Evolutionary conservation across 1,139 yeast genomes (phyloP), one percentile per base, ranked within the genome.

Genomic region (Torulaspora pretoriensis): DNA sequence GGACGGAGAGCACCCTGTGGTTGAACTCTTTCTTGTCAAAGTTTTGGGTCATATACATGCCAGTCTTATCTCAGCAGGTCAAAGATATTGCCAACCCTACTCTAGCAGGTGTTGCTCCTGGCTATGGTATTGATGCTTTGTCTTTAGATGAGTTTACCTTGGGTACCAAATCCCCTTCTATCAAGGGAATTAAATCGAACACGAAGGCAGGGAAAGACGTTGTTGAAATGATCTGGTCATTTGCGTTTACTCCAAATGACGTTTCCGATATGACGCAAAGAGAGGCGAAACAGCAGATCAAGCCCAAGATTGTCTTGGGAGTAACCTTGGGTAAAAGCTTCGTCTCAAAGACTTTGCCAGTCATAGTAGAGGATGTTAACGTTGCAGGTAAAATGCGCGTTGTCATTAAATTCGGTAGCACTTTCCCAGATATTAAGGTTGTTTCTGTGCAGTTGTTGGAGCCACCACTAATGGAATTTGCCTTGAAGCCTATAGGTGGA

Each of bases 31-130:
- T 85, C 57, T 65, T 84, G 63, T 81, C 81, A 40, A 85, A 84
- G 63, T 83, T 85, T 59, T 85, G 95, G 95, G 85, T 83, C 46
- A 83, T 84, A 52, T 84, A 84, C 57, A 84, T 85, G 95, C 92
- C 92, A 33, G 87, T 86, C 0, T 70, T 85, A 45, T 81, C 88
- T n/a, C 86, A 83, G 56, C 80, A 78, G 63, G 92, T 84, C 24
- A 74, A 79, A 67, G 76, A 73, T 43, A 78, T 76, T 57, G 83
- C 87, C 13, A 83, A 83, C 56, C 80, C 78, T 34, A 71, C 76
- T 24, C 68, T 85, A 61, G 77, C 80, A 46, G 89, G 78, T 57
- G 79, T 80, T 52, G 87, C 84, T 10, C 92, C 94, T 13, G 94
- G 94, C 33, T 81, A 78, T 60, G 92, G 92, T 60, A 83, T 85